Evolutionary conservation across 306 rosid genomes (phyloP).

Genomic region (Hippophae tibetana): DNA sequence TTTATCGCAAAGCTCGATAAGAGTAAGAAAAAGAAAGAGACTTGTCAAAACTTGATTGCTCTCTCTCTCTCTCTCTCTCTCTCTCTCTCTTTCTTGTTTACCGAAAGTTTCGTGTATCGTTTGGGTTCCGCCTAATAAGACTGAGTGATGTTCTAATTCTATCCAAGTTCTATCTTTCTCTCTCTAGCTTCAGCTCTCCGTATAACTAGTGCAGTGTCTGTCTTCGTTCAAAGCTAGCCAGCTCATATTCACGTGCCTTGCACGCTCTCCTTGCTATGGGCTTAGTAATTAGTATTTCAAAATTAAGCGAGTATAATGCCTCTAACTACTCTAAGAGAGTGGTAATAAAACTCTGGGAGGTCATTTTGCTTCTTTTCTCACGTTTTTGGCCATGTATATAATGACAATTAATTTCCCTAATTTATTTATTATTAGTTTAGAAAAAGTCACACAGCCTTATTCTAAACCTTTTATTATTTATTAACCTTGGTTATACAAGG

Average conservation of each 20-base stretch:
- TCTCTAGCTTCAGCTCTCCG: neutral
- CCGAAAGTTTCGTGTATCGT: conserved; percentile 33
- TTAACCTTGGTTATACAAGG: no score
- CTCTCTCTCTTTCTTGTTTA: conserved; percentile 12
- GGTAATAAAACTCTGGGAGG: neutral
- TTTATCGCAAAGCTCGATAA: conserved; percentile 38
- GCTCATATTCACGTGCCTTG: neutral
- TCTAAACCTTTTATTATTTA: no score
- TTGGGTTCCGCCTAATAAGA: conserved; percentile 6
- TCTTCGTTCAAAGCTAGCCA: neutral
- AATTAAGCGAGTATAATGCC: neutral
- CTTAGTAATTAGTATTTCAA: no score
- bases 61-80: neutral
- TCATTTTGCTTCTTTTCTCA: conserved; percentile 6
- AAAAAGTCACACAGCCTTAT: no score
- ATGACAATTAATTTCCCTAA: neutral
- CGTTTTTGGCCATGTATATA: neutral
- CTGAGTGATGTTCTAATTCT: neutral
- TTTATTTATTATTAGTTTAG: neutral
- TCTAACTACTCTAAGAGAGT: neutral
- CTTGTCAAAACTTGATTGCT: neutral
- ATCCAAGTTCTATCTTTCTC: conserved; percentile 5
- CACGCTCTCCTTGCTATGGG: neutral
- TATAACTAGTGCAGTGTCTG: conserved; percentile 4
- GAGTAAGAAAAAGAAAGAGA: neutral